Percentiles rank a stretch among this genome's conserved stretches.
phyloP scores from a whole-genome alignment of 2,329 filamentous ascomycete species.

The Alternaria sp. region DNA sequence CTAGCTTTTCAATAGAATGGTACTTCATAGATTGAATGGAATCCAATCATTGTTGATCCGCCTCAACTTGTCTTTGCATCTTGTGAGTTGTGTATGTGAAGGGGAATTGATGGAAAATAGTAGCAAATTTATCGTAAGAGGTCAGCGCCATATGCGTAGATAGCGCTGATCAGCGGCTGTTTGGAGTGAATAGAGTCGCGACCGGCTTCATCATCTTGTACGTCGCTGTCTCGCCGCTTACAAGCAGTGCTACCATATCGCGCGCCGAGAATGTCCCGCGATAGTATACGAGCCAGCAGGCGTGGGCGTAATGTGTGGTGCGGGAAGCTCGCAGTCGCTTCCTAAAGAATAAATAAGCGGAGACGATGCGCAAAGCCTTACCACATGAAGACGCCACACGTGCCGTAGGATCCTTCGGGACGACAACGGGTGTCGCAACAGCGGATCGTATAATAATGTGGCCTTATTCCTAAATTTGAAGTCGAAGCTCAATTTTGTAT shows the following conservation, averaged over 20 bases:
- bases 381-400: neutral
- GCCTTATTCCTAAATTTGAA: neutral
- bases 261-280: neutral
- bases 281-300: neutral
- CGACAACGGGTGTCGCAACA: neutral
- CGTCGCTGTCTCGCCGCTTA: neutral
- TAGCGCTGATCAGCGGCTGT: neutral
- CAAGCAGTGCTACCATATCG: neutral
- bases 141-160: neutral
- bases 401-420: neutral
- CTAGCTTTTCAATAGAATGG: neutral
- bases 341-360: neutral
- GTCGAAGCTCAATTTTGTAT: neutral
- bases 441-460: neutral
- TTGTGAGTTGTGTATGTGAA: neutral
- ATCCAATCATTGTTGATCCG: too few relatives aligned
- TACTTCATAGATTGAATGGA: neutral
- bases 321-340: neutral
- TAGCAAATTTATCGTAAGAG: too few relatives aligned
- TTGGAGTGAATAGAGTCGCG: neutral
- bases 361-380: slow-evolving; percentile 1
- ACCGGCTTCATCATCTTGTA: neutral
- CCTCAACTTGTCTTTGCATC: neutral
- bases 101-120: neutral
- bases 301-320: neutral